phyloP scores from a whole-genome alignment of 306 rosid species.

The Trifolium repens region DNA sequence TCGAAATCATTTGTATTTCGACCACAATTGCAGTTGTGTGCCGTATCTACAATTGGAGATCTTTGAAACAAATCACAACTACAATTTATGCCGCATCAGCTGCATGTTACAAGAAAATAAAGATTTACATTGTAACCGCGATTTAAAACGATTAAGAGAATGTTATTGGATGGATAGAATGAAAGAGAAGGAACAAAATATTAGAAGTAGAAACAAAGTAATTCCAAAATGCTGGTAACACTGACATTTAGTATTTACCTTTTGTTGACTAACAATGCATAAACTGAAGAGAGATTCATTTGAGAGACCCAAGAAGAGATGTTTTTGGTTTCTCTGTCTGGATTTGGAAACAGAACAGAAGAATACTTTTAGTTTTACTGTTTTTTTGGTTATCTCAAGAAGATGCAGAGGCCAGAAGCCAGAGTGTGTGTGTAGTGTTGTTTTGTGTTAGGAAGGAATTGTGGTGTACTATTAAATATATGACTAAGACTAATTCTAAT shows the following conservation, averaged over 20 bases:
- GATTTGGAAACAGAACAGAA: constrained; percentile 49
- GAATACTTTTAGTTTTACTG: constrained; percentile 38
- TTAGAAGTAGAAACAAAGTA: constrained; percentile 49
- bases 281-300: constrained; percentile 46
- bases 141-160: constrained; percentile 32
- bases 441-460: constrained; percentile 35
- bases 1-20: background rate
- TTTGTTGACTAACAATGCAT: constrained; percentile 16
- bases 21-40: too few relatives aligned
- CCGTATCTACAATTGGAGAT: too few relatives aligned
- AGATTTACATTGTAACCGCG: background rate
- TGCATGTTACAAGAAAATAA: background rate
- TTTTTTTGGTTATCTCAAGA: constrained; percentile 43
- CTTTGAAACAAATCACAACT: background rate
- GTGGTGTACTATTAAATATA: constrained; percentile 45
- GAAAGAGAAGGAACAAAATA: constrained; percentile 40
- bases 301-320: constrained; percentile 67
- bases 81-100: background rate
- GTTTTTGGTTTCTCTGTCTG: constrained; percentile 41
- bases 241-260: constrained; percentile 30
- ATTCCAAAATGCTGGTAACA: constrained; percentile 40
- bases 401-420: constrained; percentile 38
- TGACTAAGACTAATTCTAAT: too few relatives aligned
- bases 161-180: constrained; percentile 34
- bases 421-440: constrained; percentile 32